These are phyloP conservation scores for Dalbergia oliveri DNA, from an alignment of 306 rosid genomes.

Conservation along the genomic window DNA sequence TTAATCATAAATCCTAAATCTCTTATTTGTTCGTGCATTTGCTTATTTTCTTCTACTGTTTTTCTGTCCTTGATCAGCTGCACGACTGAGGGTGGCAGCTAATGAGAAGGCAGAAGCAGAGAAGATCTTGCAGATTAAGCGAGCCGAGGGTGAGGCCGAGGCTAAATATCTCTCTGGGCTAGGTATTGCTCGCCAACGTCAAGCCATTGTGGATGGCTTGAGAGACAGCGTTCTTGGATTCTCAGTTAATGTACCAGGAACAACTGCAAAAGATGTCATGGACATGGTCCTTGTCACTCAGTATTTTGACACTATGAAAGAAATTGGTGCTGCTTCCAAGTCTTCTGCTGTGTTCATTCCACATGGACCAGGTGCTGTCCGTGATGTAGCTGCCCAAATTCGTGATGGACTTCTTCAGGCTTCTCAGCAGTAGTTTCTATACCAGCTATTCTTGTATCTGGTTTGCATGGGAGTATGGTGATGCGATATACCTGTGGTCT, in stretches of 20 bases:
- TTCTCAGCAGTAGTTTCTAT: slow-evolving; percentile 53
- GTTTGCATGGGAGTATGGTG: slow-evolving; percentile 27
- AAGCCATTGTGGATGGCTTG: slow-evolving; percentile 94
- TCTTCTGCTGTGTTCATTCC: slow-evolving; percentile 97
- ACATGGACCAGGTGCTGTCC: slow-evolving; percentile 97
- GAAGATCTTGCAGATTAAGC: slow-evolving; percentile 85
- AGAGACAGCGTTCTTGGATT: slow-evolving; percentile 94
- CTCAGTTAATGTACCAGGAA: slow-evolving; percentile 91
- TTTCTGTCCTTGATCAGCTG: slow-evolving; percentile 64
- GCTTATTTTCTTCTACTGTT: slow-evolving; percentile 4
- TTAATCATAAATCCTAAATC: background rate
- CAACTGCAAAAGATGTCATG: slow-evolving; percentile 91
- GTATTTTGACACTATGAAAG: slow-evolving; percentile 97
- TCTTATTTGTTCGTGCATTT: slow-evolving; percentile 5
- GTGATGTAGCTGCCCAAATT: slow-evolving; percentile 84
- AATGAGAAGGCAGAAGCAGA: slow-evolving; percentile 97
- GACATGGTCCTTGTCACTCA: slow-evolving; percentile 98
- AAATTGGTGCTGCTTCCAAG: slow-evolving; percentile 90
- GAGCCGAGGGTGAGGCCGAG: slow-evolving; percentile 98
- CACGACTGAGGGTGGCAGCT: slow-evolving; percentile 90
- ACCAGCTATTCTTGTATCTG: slow-evolving; percentile 25
- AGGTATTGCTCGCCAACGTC: slow-evolving; percentile 96
- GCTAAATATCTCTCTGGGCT: slow-evolving; percentile 86
- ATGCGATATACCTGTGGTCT: slow-evolving; percentile 15
- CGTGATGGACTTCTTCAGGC: slow-evolving; percentile 95